Conservation (phyloP, 2,329 filamentous ascomycete genomes). For the Talaromyces marneffei region DNA sequence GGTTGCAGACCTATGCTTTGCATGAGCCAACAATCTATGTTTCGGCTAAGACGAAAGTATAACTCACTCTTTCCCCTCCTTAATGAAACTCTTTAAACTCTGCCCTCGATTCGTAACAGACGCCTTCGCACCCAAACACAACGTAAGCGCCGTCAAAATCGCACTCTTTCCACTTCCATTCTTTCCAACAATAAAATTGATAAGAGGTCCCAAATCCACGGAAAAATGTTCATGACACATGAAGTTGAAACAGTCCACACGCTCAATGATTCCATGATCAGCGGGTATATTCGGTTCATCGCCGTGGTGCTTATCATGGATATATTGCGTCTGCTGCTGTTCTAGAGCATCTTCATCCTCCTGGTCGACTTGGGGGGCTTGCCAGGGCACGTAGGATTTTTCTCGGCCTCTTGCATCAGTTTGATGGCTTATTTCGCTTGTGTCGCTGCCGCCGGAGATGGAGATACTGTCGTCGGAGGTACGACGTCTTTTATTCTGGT, state of each 20-base stretch:
- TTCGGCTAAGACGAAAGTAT: background rate
- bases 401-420: background rate
- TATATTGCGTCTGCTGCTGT: slow-evolving; percentile 58
- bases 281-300: slow-evolving; percentile 66
- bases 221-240: slow-evolving; percentile 87
- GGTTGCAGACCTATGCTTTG: slow-evolving; percentile 45
- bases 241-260: slow-evolving; percentile 83
- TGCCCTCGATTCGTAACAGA: slow-evolving; percentile 87
- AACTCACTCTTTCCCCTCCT: slow-evolving; percentile 73
- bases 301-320: slow-evolving; percentile 46
- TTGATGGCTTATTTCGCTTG: background rate
- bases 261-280: slow-evolving; percentile 81
- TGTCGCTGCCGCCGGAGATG: background rate
- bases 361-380: slow-evolving; percentile 1
- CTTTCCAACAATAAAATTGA: slow-evolving; percentile 97
- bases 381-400: background rate
- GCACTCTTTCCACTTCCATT: slow-evolving; percentile 98
- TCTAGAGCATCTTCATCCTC: slow-evolving; percentile 44
- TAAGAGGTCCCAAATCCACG: slow-evolving; percentile 81
- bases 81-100: slow-evolving; percentile 84
- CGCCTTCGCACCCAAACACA: slow-evolving; percentile 93
- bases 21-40: slow-evolving; percentile 1
- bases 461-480: slow-evolving; percentile 8
- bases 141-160: slow-evolving; percentile 81
- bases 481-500: slow-evolving; percentile 14